Base-by-base conservation (phyloP, 2,329 filamentous ascomycete genomes). In the Camillea tinctor region DNA sequence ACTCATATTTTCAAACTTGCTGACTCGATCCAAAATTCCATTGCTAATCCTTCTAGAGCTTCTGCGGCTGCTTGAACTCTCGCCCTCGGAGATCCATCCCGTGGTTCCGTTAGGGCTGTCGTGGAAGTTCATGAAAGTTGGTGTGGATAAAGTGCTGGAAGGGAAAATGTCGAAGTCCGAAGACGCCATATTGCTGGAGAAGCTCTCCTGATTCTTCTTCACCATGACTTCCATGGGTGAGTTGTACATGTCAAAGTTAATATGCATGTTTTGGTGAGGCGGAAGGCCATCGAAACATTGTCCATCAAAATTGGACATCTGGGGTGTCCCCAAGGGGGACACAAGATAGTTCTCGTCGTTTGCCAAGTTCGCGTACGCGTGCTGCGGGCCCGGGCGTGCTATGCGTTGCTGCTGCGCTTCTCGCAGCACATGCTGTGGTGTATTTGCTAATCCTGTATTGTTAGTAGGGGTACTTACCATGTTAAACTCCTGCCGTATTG, bases 321-420 rank as follows among this genome's bases (percentile, higher is more conserved):
- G 80, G 44, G 84, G 83, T 58, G 84, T 84, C 66, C 77, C 77
- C 70, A 82, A 78, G 51, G 84, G 83, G 55, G 85, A 85, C 66
- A 84, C 76, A 49, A 86, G 75, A 69, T 84, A 88, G 75, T 78
- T 81, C 72, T 85, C 85, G 76, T 77, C 79, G 62, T 60, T 69
- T 67, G 69, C 71, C 66, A 73, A 72, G 71, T 73, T 72, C 67
- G 68, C 66, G 68, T 71, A 72, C 60, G 69, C 68, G 64, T 76
- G 70, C 72, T 76, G 77, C 60, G 74, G 82, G 84, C 89, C 88
- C 86, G 89, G 89, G 87, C 90, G 88, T 85, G 86, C 85, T 84
- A 87, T 84, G 85, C 86, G 87, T 82, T 93, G 91, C 88, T 91
- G 87, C 86, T 94, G 92, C 88, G 89, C 85, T 91, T 91, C 90